Evolutionary conservation across 2,329 filamentous ascomycete species (phyloP).

Genomic region (Metarhizium album): DNA sequence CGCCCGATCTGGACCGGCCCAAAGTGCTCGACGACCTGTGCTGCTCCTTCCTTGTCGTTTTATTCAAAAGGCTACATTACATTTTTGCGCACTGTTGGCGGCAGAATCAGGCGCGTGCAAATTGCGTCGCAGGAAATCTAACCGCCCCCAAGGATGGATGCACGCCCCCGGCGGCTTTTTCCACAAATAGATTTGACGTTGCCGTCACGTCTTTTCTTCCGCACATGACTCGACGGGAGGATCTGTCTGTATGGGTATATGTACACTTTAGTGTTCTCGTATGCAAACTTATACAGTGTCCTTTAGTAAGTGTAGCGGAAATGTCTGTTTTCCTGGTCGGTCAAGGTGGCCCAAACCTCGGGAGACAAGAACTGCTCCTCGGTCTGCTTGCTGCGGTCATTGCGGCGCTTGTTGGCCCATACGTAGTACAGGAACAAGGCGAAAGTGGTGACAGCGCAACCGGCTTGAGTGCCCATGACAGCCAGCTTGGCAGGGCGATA

Average conservation of each 20-base stretch:
- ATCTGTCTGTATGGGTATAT: background rate
- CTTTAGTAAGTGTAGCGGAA: slow-evolving; percentile 41
- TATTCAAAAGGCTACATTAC: too few species aligned
- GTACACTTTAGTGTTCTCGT: background rate
- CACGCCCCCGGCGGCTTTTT: too few species aligned
- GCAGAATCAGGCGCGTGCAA: too few species aligned
- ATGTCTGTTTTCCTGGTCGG: slow-evolving; percentile 45
- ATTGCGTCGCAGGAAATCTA: too few species aligned
- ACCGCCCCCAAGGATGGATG: too few species aligned
- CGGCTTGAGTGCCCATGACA: slow-evolving; percentile 40
- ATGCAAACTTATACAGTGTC: background rate
- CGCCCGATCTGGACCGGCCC: too few species aligned
- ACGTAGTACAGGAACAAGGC: slow-evolving; percentile 38
- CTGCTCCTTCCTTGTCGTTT: too few species aligned
- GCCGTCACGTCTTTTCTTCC: background rate
- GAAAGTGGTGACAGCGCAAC: slow-evolving; percentile 29
- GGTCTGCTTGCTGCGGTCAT: slow-evolving; percentile 17
- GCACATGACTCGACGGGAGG: background rate
- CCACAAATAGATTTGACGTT: too few species aligned
- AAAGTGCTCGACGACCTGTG: too few species aligned
- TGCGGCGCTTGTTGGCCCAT: slow-evolving; percentile 33
- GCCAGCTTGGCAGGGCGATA: slow-evolving; percentile 44
- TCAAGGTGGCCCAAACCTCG: slow-evolving; percentile 37
- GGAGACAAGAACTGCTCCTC: slow-evolving; percentile 31
- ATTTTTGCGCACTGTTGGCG: too few species aligned